phyloP scores from a whole-genome alignment of 2,329 filamentous ascomycete genomes.

The Tolypocladium inflatum region DNA sequence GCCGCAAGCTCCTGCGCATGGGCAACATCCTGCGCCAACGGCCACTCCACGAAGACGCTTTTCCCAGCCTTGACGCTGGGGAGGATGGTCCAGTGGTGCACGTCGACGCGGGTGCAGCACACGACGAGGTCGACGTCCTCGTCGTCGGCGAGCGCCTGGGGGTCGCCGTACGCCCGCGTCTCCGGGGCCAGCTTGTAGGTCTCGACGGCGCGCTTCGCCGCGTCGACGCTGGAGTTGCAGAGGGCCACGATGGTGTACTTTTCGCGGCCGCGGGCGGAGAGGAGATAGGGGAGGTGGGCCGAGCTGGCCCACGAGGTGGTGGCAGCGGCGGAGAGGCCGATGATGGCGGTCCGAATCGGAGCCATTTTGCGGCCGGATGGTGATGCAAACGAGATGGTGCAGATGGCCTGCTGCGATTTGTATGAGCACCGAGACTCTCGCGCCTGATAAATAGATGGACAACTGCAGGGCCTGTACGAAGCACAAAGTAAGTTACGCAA shows the following conservation, averaged over 20 bases:
- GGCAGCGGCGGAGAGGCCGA: slow-evolving; percentile 45
- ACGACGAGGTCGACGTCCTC: slow-evolving; percentile 44
- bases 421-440: too few species aligned
- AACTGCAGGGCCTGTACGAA: neutral
- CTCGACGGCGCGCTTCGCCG: slow-evolving; percentile 32
- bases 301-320: slow-evolving; percentile 42
- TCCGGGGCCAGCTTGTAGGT: slow-evolving; percentile 28
- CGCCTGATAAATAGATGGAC: neutral
- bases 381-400: neutral
- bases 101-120: slow-evolving; percentile 42
- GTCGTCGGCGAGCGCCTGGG: slow-evolving; percentile 37
- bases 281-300: slow-evolving; percentile 51
- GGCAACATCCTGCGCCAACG: slow-evolving; percentile 34
- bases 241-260: slow-evolving; percentile 42
- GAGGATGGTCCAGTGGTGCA: slow-evolving; percentile 33
- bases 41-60: slow-evolving; percentile 48
- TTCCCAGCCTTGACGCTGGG: slow-evolving; percentile 44
- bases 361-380: slow-evolving; percentile 20
- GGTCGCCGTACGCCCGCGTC: slow-evolving; percentile 40
- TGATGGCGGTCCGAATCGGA: slow-evolving; percentile 45
- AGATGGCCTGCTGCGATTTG: neutral
- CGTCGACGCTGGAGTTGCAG: slow-evolving; percentile 36
- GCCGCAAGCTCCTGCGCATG: slow-evolving; percentile 31
- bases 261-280: slow-evolving; percentile 30
- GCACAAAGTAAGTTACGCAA: too few species aligned